Conservation (phyloP, 1,139 yeast species). For the Neolecta irregularis region DNA sequence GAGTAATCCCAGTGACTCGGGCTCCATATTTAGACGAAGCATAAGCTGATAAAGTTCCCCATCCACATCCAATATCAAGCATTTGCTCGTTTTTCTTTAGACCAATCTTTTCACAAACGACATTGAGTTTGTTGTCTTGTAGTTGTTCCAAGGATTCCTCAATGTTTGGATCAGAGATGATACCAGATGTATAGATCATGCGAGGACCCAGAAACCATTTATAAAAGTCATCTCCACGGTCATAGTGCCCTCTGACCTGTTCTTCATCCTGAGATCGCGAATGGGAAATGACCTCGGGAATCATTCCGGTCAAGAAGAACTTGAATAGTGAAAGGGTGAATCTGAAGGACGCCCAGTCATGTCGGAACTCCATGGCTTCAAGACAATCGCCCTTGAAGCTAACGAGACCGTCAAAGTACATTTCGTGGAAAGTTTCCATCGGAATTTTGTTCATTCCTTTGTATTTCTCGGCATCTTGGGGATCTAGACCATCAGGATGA, state of each 20-base stretch:
- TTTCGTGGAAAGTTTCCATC: constrained; percentile 83
- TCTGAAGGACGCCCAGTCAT: constrained; percentile 76
- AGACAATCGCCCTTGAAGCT: constrained; percentile 78
- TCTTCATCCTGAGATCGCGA: constrained; percentile 90
- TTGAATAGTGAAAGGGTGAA: constrained; percentile 67
- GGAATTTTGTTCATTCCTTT: constrained; percentile 65
- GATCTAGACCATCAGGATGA: no score
- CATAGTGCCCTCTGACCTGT: constrained; percentile 90
- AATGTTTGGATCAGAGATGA: constrained; percentile 51
- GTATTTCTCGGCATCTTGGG: constrained; percentile 56
- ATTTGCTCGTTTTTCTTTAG: constrained; percentile 56
- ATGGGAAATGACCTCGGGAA: constrained; percentile 86
- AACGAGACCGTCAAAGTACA: constrained; percentile 71
- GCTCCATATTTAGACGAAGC: constrained; percentile 79
- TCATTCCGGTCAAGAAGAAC: constrained; percentile 74
- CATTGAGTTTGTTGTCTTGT: constrained; percentile 78
- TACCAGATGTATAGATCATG: constrained; percentile 85
- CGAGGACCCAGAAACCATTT: constrained; percentile 89
- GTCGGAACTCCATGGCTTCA: constrained; percentile 71
- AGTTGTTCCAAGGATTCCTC: constrained; percentile 73
- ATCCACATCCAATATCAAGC: constrained; percentile 85
- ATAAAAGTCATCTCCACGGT: constrained; percentile 92
- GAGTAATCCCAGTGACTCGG: constrained; percentile 72
- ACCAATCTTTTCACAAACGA: constrained; percentile 77
- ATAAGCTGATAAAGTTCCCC: constrained; percentile 86